Conservation (phyloP, 2,329 filamentous ascomycete genomes). For the Pseudogymnoascus sp. region DNA sequence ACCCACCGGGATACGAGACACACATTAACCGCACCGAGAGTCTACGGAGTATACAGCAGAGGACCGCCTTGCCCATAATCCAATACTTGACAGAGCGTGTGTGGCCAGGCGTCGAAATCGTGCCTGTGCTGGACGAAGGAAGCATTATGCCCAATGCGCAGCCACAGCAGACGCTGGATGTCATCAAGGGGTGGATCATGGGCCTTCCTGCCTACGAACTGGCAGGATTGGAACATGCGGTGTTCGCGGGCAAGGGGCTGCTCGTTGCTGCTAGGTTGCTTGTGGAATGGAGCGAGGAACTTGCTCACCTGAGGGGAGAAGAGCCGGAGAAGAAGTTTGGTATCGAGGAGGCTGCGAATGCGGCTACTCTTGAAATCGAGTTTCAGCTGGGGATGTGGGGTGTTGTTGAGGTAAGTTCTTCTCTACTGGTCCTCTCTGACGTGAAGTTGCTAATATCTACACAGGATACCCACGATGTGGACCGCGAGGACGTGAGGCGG, state of each 20-base stretch:
- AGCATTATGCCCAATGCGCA: slow-evolving; percentile 72
- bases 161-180: slow-evolving; percentile 63
- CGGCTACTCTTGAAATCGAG: slow-evolving; percentile 73
- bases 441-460: neutral
- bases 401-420: slow-evolving; percentile 61
- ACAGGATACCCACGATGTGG: slow-evolving; percentile 85
- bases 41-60: slow-evolving; percentile 66
- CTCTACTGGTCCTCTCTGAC: neutral
- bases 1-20: slow-evolving; percentile 38
- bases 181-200: slow-evolving; percentile 70
- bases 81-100: slow-evolving; percentile 62
- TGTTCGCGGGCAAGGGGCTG: slow-evolving; percentile 80
- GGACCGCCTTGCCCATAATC: slow-evolving; percentile 62
- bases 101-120: slow-evolving; percentile 77
- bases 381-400: slow-evolving; percentile 93
- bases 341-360: slow-evolving; percentile 72
- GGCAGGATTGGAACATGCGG: slow-evolving; percentile 75
- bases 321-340: slow-evolving; percentile 49
- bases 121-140: slow-evolving; percentile 70
- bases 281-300: slow-evolving; percentile 78
- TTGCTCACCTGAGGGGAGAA: slow-evolving; percentile 40
- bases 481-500: slow-evolving; percentile 78
- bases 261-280: slow-evolving; percentile 69
- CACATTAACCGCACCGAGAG: slow-evolving; percentile 44
- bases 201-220: slow-evolving; percentile 72